Conservation (phyloP, 164 flowering plant genomes). For the Vitis vinifera region ASM3070453v1 NC_081819.1:10879001-10879500, state of each 20-base stretch:
- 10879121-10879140: no score
- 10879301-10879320: not conserved
- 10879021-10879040: no score
- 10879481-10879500: slow-evolving; percentile 70
- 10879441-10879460: slow-evolving; percentile 85
- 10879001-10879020: no score
- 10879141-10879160: no score
- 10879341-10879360: slow-evolving; percentile 80
- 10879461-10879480: slow-evolving; percentile 89
- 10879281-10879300: not conserved
- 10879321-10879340: slow-evolving; percentile 44
- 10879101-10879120: no score
- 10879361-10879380: slow-evolving; percentile 75
- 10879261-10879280: not conserved
- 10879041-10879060: no score
- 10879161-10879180: no score
- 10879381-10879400: slow-evolving; percentile 65
- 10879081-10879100: no score
- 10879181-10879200: no score
- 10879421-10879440: slow-evolving; percentile 56
- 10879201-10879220: not conserved
- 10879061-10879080: no score
- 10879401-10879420: slow-evolving; percentile 33
- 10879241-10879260: not conserved
- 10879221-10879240: not conserved